Conservation (phyloP, 2,329 filamentous ascomycete genomes). For the Phialophora macrospora region DNA sequence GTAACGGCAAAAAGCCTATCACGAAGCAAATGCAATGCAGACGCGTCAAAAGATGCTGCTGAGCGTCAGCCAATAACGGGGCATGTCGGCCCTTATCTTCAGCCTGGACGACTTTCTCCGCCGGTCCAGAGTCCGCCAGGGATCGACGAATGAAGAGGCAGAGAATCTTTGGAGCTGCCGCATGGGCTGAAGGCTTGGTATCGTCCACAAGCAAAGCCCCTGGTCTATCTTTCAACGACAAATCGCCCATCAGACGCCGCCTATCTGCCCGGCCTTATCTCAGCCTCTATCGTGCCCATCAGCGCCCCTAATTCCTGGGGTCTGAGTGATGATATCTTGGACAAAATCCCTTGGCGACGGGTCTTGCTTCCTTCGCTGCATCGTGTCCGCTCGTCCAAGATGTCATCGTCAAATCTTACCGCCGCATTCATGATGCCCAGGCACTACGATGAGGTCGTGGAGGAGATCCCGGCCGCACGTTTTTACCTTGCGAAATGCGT, state of each 20-base stretch:
- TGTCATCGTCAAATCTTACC: background rate
- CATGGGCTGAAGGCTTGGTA: background rate
- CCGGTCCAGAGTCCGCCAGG: background rate
- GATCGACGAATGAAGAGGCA: background rate
- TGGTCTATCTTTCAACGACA: background rate
- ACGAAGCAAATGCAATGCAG: background rate
- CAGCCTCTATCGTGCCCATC: background rate
- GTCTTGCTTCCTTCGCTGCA: background rate
- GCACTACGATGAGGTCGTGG: conserved; percentile 8
- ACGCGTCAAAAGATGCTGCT: background rate
- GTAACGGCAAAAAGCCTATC: conserved; percentile 11
- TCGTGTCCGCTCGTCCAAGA: background rate
- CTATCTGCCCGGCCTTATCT: conserved; percentile 7
- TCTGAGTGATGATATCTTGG: background rate
- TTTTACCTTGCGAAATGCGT: conserved; percentile 4
- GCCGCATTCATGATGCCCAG: conserved; percentile 4
- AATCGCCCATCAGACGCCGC: background rate
- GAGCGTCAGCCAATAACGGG: conserved; percentile 3
- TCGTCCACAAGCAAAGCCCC: background rate
- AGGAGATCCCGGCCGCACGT: background rate
- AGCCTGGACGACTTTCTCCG: conserved; percentile 1
- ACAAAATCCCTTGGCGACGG: background rate
- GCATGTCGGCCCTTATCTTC: conserved; percentile 8
- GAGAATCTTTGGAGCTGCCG: background rate
- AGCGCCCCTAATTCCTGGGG: background rate